These are phyloP conservation scores for rapeseed (Brassica napus) DNA, from an alignment of 345 rosid genomes.

Conservation along the genomic window DNA sequence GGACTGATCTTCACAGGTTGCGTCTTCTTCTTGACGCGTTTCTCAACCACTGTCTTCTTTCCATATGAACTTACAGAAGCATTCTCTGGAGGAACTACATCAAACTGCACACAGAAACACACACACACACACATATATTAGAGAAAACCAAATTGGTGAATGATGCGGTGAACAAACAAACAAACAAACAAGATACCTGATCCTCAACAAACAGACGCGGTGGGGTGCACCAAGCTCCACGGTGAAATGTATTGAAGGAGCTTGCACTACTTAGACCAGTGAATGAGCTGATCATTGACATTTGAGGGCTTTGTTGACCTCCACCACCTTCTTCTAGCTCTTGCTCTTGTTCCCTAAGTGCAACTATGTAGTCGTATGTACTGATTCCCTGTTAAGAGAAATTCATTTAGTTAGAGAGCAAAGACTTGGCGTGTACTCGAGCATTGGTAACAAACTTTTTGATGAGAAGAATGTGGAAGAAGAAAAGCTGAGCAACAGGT, in stretches of 20 bases:
- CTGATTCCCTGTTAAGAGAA: slow-evolving; percentile 74
- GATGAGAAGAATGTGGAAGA: slow-evolving; percentile 90
- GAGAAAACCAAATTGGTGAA: background rate
- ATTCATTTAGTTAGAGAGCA: background rate
- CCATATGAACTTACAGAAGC: slow-evolving; percentile 92
- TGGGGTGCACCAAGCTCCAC: slow-evolving; percentile 99
- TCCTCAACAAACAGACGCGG: slow-evolving; percentile 96
- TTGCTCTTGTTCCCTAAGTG: slow-evolving; percentile 96
- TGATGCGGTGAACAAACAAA: background rate
- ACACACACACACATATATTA: slow-evolving; percentile 12
- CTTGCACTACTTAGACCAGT: slow-evolving; percentile 98
- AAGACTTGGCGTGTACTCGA: background rate
- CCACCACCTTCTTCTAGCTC: slow-evolving; percentile 85
- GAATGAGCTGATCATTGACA: slow-evolving; percentile 92
- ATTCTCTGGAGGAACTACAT: slow-evolving; percentile 97
- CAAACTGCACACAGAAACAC: slow-evolving; percentile 59
- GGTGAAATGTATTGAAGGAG: slow-evolving; percentile 86
- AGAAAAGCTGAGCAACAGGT: slow-evolving; percentile 95
- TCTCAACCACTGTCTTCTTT: slow-evolving; percentile 61
- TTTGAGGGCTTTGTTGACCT: slow-evolving; percentile 92
- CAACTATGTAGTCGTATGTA: slow-evolving; percentile 97
- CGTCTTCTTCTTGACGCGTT: slow-evolving; percentile 69
- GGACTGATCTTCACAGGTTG: slow-evolving; percentile 33
- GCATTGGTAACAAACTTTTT: slow-evolving; percentile 62
- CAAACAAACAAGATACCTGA: slow-evolving; percentile 57